Conservation (phyloP, 345 rosid genomes). For the Pseudoturritis turrita region DNA sequence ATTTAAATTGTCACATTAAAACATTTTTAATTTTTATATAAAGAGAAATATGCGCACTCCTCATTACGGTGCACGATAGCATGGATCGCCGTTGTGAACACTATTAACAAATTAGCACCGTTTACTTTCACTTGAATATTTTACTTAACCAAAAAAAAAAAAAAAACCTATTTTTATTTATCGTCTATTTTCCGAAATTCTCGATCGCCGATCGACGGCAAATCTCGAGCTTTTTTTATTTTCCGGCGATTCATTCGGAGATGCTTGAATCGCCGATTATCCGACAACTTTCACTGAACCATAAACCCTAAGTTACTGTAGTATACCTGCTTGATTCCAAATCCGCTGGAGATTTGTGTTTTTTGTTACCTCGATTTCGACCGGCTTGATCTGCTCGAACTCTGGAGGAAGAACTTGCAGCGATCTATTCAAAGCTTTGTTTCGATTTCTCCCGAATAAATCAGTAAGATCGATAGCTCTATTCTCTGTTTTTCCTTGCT, state of each 20-base stretch:
- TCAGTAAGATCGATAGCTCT: conserved; percentile 44
- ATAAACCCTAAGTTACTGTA: conserved; percentile 30
- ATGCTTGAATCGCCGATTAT: conserved; percentile 17
- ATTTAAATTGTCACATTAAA: conserved; percentile 1
- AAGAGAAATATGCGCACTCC: conserved; percentile 18
- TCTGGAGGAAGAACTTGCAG: conserved; percentile 41
- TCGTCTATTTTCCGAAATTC: conserved; percentile 1
- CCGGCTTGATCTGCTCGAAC: conserved; percentile 53
- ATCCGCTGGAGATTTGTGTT: background rate
- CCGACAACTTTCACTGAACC: background rate
- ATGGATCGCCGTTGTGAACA: background rate
- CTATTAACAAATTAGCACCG: conserved; percentile 31
- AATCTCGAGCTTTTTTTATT: conserved; percentile 23
- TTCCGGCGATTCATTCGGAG: conserved; percentile 21
- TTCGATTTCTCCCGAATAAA: conserved; percentile 47
- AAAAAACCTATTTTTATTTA: background rate
- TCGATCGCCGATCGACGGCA: conserved; percentile 29
- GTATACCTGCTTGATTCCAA: background rate
- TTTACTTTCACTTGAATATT: conserved; percentile 33
- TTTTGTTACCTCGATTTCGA: conserved; percentile 2
- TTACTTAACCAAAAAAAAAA: conserved; percentile 16
- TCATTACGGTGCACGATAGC: conserved; percentile 32
- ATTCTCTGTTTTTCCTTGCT: background rate
- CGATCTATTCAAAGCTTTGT: conserved; percentile 55
- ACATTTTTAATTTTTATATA: background rate